Percentiles rank a stretch among this genome's conserved stretches.
Evolutionary conservation across 495 filamentous ascomycete species (phyloP).

Genomic region (Hypomontagnella submonticulosa): DNA sequence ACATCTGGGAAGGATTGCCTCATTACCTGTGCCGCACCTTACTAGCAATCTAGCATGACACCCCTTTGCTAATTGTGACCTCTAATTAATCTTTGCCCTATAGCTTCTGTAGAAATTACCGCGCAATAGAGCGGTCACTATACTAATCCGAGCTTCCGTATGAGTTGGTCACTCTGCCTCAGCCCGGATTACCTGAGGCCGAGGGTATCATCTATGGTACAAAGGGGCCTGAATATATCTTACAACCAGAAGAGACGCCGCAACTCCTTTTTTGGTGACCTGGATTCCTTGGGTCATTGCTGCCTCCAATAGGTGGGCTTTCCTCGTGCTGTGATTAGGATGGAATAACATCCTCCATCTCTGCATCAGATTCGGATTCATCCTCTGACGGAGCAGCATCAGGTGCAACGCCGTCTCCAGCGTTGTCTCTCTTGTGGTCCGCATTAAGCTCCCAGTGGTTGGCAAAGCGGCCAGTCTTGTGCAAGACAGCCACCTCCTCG

Average conservation of each 20-base stretch:
- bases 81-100: neutral
- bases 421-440: constrained; percentile 71
- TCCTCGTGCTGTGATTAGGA: constrained; percentile 11
- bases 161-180: constrained; percentile 16
- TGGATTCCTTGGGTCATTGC: neutral
- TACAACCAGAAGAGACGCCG: constrained; percentile 22
- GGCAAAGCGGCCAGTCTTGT: constrained; percentile 82
- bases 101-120: neutral
- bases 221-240: constrained; percentile 13
- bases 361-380: constrained; percentile 70
- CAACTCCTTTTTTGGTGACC: constrained; percentile 32
- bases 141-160: constrained; percentile 8
- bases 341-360: constrained; percentile 77
- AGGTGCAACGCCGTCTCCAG: constrained; percentile 59
- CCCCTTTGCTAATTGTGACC: neutral
- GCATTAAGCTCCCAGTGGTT: constrained; percentile 84
- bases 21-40: no score
- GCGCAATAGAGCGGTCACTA: neutral
- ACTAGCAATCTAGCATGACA: no score
- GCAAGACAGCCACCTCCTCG: constrained; percentile 81
- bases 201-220: constrained; percentile 45
- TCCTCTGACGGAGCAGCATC: constrained; percentile 67
- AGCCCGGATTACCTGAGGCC: constrained; percentile 32
- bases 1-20: no score
- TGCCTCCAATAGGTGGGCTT: neutral